A percentile compares a stretch with the other conserved stretches of the same genome.
These are phyloP conservation scores for Zygosaccharomyces gambellarensis DNA, from an alignment of 805 yeast species.

Conservation along the genomic window DNA sequence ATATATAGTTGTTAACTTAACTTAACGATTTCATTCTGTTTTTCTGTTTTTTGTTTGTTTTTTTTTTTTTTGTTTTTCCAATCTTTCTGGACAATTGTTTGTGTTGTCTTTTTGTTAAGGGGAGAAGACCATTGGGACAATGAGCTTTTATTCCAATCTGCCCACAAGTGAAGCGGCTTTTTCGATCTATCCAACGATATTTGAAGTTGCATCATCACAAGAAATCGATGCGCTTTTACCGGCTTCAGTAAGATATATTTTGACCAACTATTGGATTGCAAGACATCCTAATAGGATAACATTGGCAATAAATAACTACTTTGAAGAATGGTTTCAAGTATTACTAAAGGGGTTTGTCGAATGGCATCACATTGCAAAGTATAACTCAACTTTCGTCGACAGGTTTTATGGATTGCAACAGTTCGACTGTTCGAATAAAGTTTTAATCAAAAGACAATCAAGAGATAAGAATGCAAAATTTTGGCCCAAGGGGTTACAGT, in stretches of 20 bases:
- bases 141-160: constrained; percentile 34
- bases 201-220: constrained; percentile 77
- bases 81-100: no score
- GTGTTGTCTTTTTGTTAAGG: neutral
- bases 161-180: constrained; percentile 19
- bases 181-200: constrained; percentile 60
- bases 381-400: constrained; percentile 88
- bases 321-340: constrained; percentile 59
- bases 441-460: constrained; percentile 12
- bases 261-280: constrained; percentile 71
- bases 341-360: constrained; percentile 61
- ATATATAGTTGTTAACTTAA: neutral
- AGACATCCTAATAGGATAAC: constrained; percentile 68
- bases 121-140: constrained; percentile 1
- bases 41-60: no score
- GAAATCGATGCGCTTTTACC: constrained; percentile 74
- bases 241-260: constrained; percentile 74
- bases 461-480: constrained; percentile 3
- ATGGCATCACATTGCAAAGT: constrained; percentile 57
- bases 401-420: constrained; percentile 87
- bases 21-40: neutral
- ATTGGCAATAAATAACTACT: constrained; percentile 60
- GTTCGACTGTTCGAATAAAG: constrained; percentile 28
- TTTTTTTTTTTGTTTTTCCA: neutral
- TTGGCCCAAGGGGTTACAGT: constrained; percentile 35